Evolutionary conservation across 352 stramenopile genomes (phyloP), one percentile per base, ranked within the genome.

Genomic region (Globisporangium perplexum): DNA sequence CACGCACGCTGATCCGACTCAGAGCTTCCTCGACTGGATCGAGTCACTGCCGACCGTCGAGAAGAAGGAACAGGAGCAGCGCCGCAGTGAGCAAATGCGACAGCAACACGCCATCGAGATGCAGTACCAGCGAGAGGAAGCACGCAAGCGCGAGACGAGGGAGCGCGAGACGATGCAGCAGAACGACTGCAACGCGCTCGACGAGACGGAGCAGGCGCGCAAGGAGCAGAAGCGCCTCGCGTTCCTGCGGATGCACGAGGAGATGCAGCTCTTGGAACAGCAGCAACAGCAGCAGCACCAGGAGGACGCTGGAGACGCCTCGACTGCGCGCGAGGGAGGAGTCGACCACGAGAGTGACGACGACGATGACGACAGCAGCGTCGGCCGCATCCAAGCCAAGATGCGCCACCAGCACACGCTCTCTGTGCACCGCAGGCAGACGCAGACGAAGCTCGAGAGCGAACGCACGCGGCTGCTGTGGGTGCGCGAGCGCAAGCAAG

Each of bases 11-110:
- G 62, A 78, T 10, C 56, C 61, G 0, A 50, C 67, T 3, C 74
- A 87, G 57, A 35, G 47, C 1, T 77, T 89, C 50, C 47, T 53
- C 0, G 65, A 74, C 7, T 89, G 78, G 78, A 70, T 86, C 3
- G 67, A 62, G 22, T 86, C 78, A 0, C 58, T 89, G 17, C 57
- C 68, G 39, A 87, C 78, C 17, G 62, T 87, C 17, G 64, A 87
- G 24, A 85, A 63, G 38, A 58, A 66, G 12, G 62, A 82, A 22
- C 62, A 61, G 30, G 71, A 78, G 14, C 61, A 61, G 0, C 53
- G 63, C 36, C 48, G 65, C 12, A 57, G 72, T 30, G 59, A 78
- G 43, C 60, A 74, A 50, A 59, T 71, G 53, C 69, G 63, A 2
- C 64, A 82, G 28, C 69, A 72, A 4, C 66, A 70, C 11, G 49